phyloP scores from a whole-genome alignment of 352 stramenopile species.

The Globisporangium viniferum region DNA sequence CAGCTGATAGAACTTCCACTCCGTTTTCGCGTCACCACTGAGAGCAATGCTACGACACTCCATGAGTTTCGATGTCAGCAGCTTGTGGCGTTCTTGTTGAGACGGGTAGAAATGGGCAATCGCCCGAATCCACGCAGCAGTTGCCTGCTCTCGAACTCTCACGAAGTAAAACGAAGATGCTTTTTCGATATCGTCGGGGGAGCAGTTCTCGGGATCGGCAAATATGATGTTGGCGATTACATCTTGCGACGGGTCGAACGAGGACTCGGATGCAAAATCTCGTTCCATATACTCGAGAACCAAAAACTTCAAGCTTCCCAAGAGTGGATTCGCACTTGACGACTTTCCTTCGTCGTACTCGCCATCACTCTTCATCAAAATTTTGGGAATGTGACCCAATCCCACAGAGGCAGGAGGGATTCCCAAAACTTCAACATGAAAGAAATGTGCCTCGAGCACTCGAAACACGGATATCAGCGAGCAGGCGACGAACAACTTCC shows the following conservation, averaged over 20 bases:
- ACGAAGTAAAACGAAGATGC: slow-evolving; percentile 44
- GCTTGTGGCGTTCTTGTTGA: slow-evolving; percentile 54
- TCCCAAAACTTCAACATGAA: slow-evolving; percentile 78
- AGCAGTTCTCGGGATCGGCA: slow-evolving; percentile 23
- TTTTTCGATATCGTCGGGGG: slow-evolving; percentile 35
- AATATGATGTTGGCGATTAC: slow-evolving; percentile 46
- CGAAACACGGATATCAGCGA: slow-evolving; percentile 63
- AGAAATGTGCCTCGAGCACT: slow-evolving; percentile 78
- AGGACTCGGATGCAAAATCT: slow-evolving; percentile 16
- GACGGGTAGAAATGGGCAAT: slow-evolving; percentile 74
- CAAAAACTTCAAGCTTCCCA: slow-evolving; percentile 68
- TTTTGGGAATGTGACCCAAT: slow-evolving; percentile 58
- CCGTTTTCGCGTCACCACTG: slow-evolving; percentile 25
- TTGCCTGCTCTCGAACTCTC: slow-evolving; percentile 67
- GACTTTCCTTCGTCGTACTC: slow-evolving; percentile 18
- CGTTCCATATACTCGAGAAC: slow-evolving; percentile 49
- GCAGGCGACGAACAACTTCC: slow-evolving; percentile 62
- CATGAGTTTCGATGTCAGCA: slow-evolving; percentile 50
- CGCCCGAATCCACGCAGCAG: slow-evolving; percentile 61
- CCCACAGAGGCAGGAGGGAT: slow-evolving; percentile 81
- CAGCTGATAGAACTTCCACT: slow-evolving; percentile 70
- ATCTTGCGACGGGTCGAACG: slow-evolving; percentile 24
- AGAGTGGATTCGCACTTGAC: slow-evolving; percentile 50
- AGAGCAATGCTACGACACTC: slow-evolving; percentile 46
- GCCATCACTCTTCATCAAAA: slow-evolving; percentile 2